Percentiles rank a stretch among this genome's conserved stretches.
Evolutionary conservation across 2,329 filamentous ascomycete genomes (phyloP).

Genomic region (Geoglossum cookeanum): DNA sequence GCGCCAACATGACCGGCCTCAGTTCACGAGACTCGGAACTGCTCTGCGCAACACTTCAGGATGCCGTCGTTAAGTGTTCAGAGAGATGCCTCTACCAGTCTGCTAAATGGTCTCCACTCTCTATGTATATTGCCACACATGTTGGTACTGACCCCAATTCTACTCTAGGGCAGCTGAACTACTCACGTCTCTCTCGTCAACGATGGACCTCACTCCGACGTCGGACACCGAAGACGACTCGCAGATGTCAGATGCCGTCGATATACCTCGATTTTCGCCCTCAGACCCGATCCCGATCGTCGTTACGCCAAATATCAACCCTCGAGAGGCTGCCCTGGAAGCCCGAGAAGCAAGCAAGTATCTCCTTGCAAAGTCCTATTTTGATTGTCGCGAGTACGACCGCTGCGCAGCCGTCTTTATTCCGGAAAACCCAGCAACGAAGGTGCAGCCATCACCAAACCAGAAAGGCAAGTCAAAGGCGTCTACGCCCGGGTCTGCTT

Average conservation of each 20-base stretch:
- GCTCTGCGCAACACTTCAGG: constrained; percentile 56
- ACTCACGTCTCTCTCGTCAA: constrained; percentile 54
- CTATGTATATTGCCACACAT: constrained; percentile 4
- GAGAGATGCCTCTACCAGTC: constrained; percentile 92
- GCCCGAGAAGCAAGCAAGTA: constrained; percentile 64
- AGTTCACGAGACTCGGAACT: constrained; percentile 30
- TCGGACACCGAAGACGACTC: constrained; percentile 40
- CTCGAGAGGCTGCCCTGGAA: constrained; percentile 57
- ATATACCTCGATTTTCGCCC: constrained; percentile 17
- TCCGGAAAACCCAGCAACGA: constrained; percentile 19
- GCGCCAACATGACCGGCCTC: constrained; percentile 15
- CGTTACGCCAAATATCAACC: constrained; percentile 38
- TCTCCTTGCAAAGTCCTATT: constrained; percentile 79
- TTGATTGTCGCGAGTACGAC: constrained; percentile 89
- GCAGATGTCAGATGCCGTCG: constrained; percentile 35
- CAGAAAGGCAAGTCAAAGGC: constrained; percentile 40
- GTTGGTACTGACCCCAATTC: constrained; percentile 2
- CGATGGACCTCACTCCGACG: constrained; percentile 29
- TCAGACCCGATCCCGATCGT: constrained; percentile 30
- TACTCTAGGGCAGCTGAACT: constrained; percentile 72
- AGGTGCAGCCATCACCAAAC: constrained; percentile 13
- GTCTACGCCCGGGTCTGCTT: constrained; percentile 1
- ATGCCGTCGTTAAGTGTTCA: constrained; percentile 76
- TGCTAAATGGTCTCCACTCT: constrained; percentile 59
- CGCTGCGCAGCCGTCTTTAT: constrained; percentile 80